Base-by-base conservation (phyloP, 768 basidiomycete genomes). In the Phlebiopsis flavidoalba region DNA sequence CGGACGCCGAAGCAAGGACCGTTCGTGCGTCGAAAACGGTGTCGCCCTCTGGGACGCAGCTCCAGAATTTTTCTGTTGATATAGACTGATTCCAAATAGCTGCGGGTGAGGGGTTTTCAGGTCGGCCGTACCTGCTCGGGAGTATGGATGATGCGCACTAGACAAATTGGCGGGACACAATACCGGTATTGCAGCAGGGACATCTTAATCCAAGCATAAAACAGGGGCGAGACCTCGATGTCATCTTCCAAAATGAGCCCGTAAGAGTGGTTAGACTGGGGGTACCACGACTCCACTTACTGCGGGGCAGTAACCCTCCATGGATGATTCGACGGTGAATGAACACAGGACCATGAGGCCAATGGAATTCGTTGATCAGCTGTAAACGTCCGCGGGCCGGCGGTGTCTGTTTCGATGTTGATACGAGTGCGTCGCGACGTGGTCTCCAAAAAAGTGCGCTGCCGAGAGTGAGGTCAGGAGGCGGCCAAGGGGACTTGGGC, bases 201-300 rank as follows among this genome's bases (percentile, higher is more conserved):
- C 81, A 93, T 86, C 71, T 95, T 94, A 60, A 83, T 67, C 90
- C 92, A 95, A 6, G 88, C 90, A 69, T 90, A 94, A 71, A 90
- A 92, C 26, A 93, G 69, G 0, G 91, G 88, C 8, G 91, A 93
- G 8, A 94, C 72, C 69, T 95, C 93, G 10, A 93, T 79, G 68
- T 95, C 93, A 67, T 95, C 93, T 71, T 94, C 93, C 21, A 95
- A 80, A 19, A 95, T 73, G 19, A 95, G 69, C 7, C 88, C 92
- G 69, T 93, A 93, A 1, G 84, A 82, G 65, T 94, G 75, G 61
- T 91, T 80, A 33, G 80, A 79, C 24, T 76, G 73, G 5, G 93
- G 93, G 68, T 91, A 95, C 92, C 93, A 95, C 5, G 91, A 90
- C 72, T 94, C 93, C 14, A 93, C 88, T n/a, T 14, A 95, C 85